Evolutionary conservation across 2,329 filamentous ascomycete species (phyloP), one percentile per base, ranked within the genome.

Genomic region (Hortaea werneckii): DNA sequence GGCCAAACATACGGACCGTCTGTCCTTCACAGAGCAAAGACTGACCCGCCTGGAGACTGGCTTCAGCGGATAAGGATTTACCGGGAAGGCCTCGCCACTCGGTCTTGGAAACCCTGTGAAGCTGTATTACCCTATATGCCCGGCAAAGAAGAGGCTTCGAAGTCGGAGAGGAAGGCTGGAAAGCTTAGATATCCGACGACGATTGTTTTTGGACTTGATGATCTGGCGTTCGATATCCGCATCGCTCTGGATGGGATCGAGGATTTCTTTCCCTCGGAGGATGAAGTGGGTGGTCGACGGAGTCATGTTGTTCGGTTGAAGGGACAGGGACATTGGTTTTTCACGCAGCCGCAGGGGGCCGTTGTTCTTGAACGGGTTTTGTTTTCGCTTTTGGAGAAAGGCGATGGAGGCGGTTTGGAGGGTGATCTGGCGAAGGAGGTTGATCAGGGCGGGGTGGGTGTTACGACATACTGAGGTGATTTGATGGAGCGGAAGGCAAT

Each of bases 51-150:
- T 13, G 68, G 67, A 26, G 74, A 72, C 47, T 75, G 76, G 63
- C 60, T 66, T 9, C 67, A 76, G 50, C 74, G 74, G 55, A 70
- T 75, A 26, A 61, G 66, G 9, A 70, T 78, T 44, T 80, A 80
- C 59, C 70, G 75, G 29, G 68, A 80, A 38, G 69, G 69, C 2
- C 63, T 76, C 0, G 60, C 67, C 13, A 48, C 58, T 3, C 59
- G 59, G 0, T 59, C 57, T 9, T 80, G 77, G 77, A 61, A 65
- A 30, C 77, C 42, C 8, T 8, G n/a, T 35, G 32, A 37, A 77
- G 53, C 72, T 71, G 1, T 13, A 26, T 34, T 20, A 20, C 20
- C 40, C n/a, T 20, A 40, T 57, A 74, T 26, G 67, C 75, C 50
- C 73, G 67, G 0, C 67, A 77, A 13, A 64, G 69, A 10, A 65